Evolutionary conservation across 768 basidiomycete genomes (phyloP).

Genomic region (Saitozyma sp.): DNA sequence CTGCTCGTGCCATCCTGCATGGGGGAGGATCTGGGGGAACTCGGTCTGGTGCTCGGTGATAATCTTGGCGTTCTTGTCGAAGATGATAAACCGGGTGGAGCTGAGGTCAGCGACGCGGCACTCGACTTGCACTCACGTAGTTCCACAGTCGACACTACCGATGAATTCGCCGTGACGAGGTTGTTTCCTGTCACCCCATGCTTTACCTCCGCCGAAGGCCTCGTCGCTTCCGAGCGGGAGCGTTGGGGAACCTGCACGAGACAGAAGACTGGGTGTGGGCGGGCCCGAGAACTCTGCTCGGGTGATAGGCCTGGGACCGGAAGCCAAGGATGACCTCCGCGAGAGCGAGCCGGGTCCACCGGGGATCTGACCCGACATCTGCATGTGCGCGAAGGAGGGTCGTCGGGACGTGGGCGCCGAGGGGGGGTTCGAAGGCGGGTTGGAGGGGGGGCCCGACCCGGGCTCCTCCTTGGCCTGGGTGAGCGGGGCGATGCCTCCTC

Average conservation of each 20-base stretch:
- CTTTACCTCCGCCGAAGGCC: conserved; percentile 1
- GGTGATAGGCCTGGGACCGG: conserved; percentile 35
- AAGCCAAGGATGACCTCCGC: conserved; percentile 26
- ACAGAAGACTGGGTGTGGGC: conserved; percentile 42
- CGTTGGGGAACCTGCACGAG: conserved; percentile 48
- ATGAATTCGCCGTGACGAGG: conserved; percentile 65
- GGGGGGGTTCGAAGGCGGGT: too few species aligned
- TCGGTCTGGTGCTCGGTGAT: conserved; percentile 86
- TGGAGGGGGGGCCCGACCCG: too few species aligned
- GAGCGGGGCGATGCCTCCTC: too few species aligned
- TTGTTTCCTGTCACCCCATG: conserved; percentile 16
- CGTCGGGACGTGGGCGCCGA: not conserved
- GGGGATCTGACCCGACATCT: not conserved
- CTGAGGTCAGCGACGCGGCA: conserved; percentile 53
- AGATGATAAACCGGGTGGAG: conserved; percentile 87
- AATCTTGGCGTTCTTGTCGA: conserved; percentile 82
- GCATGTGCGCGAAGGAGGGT: conserved; percentile 4
- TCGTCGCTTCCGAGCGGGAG: conserved; percentile 40
- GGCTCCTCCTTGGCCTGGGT: too few species aligned
- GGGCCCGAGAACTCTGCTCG: conserved; percentile 32
- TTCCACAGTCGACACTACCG: conserved; percentile 90
- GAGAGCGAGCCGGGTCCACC: conserved; percentile 17
- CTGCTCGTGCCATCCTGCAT: conserved; percentile 97
- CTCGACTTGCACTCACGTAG: conserved; percentile 64
- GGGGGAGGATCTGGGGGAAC: conserved; percentile 89